A percentile compares a stretch with the other conserved stretches of the same genome.
Conservation (phyloP, 192 early-diverging fungal species). For the Borealophlyctis nickersoniae region DNA sequence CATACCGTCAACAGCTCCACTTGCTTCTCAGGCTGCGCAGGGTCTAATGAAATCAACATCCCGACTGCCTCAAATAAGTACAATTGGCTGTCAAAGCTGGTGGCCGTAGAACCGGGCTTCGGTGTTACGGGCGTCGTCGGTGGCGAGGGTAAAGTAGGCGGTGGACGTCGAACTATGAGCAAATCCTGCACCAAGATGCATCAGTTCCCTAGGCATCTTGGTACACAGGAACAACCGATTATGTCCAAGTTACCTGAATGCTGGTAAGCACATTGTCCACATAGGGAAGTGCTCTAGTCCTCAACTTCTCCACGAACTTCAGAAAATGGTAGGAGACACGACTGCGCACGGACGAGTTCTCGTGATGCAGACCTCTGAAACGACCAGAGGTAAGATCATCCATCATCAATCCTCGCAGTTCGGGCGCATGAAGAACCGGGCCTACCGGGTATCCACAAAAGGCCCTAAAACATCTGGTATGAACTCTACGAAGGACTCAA, state of each 20-base stretch:
- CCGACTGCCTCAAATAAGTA: conserved; percentile 92
- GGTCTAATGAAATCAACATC: conserved; percentile 80
- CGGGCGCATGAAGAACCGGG: conserved; percentile 1
- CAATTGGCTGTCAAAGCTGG: conserved; percentile 74
- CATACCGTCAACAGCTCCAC: conserved; percentile 54
- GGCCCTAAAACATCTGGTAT: conserved; percentile 67
- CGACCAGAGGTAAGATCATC: conserved; percentile 30
- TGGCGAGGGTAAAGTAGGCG: too few species aligned
- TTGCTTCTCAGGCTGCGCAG: conserved; percentile 65
- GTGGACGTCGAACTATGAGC: conserved; percentile 63
- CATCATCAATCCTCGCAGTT: conserved; percentile 37
- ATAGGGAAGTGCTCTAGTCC: conserved; percentile 53
- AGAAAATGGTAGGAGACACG: conserved; percentile 87
- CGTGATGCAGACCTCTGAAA: conserved; percentile 71
- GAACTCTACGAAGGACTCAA: conserved; percentile 59
- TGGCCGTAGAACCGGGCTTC: conserved; percentile 45
- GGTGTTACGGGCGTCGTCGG: too few species aligned
- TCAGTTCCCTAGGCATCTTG: neutral
- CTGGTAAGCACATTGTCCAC: conserved; percentile 59
- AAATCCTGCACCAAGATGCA: conserved; percentile 51
- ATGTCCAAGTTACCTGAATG: conserved; percentile 47
- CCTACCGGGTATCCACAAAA: conserved; percentile 67
- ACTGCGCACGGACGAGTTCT: conserved; percentile 63
- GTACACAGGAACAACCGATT: too few species aligned
- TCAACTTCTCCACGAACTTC: conserved; percentile 73